Conservation (phyloP, 371 early-diverging fungal genomes). For the Syncephalis plumigaleata region DNA sequence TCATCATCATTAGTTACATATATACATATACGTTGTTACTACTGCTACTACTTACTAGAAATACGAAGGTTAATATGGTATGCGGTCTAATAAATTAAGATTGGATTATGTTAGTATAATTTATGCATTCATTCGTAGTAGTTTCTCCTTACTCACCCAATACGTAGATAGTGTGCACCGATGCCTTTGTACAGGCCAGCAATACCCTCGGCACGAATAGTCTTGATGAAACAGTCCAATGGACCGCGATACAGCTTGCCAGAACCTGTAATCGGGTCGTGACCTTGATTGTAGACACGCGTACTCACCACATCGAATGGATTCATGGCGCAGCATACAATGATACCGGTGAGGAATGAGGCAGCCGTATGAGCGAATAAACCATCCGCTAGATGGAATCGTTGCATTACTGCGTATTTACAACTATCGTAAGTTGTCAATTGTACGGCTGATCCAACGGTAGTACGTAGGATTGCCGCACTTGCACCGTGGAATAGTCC, state of each 20-base stretch:
- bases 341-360: constrained; percentile 65
- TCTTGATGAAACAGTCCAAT: constrained; percentile 71
- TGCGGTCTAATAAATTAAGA: constrained; percentile 49
- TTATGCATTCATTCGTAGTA: too few relatives aligned
- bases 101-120: background rate
- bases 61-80: constrained; percentile 85
- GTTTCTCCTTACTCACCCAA: constrained; percentile 76
- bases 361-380: constrained; percentile 54
- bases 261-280: constrained; percentile 34
- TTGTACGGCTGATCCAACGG: constrained; percentile 82
- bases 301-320: constrained; percentile 93
- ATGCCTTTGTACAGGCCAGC: constrained; percentile 84
- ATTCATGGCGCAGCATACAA: constrained; percentile 86
- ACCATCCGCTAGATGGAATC: constrained; percentile 41
- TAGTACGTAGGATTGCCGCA: constrained; percentile 82
- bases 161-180: constrained; percentile 79
- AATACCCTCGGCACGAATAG: constrained; percentile 66
- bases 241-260: constrained; percentile 63
- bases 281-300: constrained; percentile 85
- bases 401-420: constrained; percentile 41
- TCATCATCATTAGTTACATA: too few relatives aligned
- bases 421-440: constrained; percentile 76
- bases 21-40: too few relatives aligned
- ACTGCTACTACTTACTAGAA: constrained; percentile 29
- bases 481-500: constrained; percentile 79